A percentile compares a stretch with the other conserved stretches of the same genome.
Conservation (phyloP, 441 rosid species). For the Corymbia calophylla region DNA sequence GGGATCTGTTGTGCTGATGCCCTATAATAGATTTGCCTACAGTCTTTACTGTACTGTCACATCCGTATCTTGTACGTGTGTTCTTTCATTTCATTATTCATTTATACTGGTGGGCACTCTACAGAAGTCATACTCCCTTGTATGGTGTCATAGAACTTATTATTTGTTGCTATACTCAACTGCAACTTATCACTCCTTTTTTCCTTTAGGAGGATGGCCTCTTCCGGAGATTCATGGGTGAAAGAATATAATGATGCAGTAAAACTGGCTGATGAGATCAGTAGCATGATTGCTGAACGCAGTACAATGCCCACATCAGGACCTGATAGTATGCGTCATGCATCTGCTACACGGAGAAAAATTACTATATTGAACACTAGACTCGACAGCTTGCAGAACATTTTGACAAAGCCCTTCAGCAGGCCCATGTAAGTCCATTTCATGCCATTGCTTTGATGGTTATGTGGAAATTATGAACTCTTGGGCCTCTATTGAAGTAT, state of each 20-base stretch:
- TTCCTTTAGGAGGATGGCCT: constrained; percentile 46
- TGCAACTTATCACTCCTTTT: neutral
- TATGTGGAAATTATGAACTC: neutral
- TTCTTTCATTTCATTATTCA: neutral
- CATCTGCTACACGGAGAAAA: constrained; percentile 78
- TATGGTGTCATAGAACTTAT: neutral
- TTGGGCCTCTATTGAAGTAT: neutral
- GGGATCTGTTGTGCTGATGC: neutral
- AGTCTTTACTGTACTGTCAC: neutral
- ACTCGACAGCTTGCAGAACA: constrained; percentile 75
- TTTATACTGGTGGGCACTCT: neutral
- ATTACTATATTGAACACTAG: constrained; percentile 79
- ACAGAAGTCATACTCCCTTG: neutral
- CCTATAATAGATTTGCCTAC: neutral
- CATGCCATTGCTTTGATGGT: neutral
- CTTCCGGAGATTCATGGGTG: constrained; percentile 78
- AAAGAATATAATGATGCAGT: constrained; percentile 75
- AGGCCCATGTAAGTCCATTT: constrained; percentile 55
- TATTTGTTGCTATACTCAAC: neutral
- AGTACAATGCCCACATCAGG: constrained; percentile 45
- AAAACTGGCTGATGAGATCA: constrained; percentile 74
- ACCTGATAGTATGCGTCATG: constrained; percentile 85
- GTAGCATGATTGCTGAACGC: constrained; percentile 74
- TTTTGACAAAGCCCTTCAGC: constrained; percentile 60
- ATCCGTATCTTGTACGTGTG: neutral